Evolutionary conservation across 805 yeast genomes (phyloP).

Genomic region (Candida bentonensis): DNA sequence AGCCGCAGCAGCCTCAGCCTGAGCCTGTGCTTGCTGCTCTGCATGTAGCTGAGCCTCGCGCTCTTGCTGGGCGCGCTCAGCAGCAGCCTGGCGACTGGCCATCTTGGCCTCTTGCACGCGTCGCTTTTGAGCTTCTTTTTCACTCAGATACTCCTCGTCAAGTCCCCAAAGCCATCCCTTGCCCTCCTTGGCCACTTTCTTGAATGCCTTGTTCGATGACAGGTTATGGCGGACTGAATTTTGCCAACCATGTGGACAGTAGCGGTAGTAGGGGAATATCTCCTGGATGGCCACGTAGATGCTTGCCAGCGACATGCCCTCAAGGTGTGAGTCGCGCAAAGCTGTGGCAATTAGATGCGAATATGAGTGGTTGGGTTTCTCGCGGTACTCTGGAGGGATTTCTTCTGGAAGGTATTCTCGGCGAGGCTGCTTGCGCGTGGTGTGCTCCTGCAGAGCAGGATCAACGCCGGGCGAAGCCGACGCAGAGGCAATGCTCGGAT

Average conservation of each 20-base stretch:
- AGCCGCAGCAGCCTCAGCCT: slow-evolving; percentile 11
- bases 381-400: slow-evolving; percentile 75
- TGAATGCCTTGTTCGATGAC: slow-evolving; percentile 72
- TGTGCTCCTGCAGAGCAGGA: slow-evolving; percentile 3
- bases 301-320: slow-evolving; percentile 72
- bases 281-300: slow-evolving; percentile 80
- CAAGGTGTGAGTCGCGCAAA: slow-evolving; percentile 49
- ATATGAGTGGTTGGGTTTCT: slow-evolving; percentile 72
- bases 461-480: not conserved
- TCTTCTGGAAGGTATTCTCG: slow-evolving; percentile 61
- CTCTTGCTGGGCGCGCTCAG: slow-evolving; percentile 11
- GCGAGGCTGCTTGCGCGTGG: slow-evolving; percentile 34
- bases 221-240: slow-evolving; percentile 83
- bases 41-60: slow-evolving; percentile 20
- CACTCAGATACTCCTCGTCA: slow-evolving; percentile 73
- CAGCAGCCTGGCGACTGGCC: slow-evolving; percentile 9
- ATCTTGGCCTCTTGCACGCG: slow-evolving; percentile 26
- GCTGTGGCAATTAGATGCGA: slow-evolving; percentile 73
- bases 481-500: not conserved
- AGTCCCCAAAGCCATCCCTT: slow-evolving; percentile 92
- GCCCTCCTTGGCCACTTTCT: slow-evolving; percentile 71
- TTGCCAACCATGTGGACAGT: slow-evolving; percentile 98
- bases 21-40: slow-evolving; percentile 16
- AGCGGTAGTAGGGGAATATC: slow-evolving; percentile 77
- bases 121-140: slow-evolving; percentile 58